A percentile compares a stretch with the other conserved stretches of the same genome.
Evolutionary conservation across 768 basidiomycete genomes (phyloP).

Genomic region (Amanita rubescens): DNA sequence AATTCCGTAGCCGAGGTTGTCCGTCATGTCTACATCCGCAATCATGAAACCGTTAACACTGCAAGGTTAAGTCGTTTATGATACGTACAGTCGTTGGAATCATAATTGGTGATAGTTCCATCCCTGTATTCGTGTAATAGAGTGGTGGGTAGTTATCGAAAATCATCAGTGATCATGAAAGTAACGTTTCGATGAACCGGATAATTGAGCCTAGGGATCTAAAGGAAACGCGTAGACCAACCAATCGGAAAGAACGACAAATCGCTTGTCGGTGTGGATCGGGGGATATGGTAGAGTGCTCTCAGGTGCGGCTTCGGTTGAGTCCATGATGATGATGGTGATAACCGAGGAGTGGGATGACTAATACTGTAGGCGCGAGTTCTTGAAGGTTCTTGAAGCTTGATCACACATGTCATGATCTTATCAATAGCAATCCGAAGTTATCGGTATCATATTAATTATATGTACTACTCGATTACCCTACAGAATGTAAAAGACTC

Average conservation of each 20-base stretch:
- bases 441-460: too few species aligned
- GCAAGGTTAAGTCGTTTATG: background rate
- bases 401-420: background rate
- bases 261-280: slow-evolving; percentile 70
- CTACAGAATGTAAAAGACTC: too few species aligned
- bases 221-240: slow-evolving; percentile 31
- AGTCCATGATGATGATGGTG: slow-evolving; percentile 2
- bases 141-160: background rate
- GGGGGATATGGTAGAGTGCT: slow-evolving; percentile 79
- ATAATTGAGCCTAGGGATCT: background rate
- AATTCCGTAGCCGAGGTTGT: slow-evolving; percentile 81
- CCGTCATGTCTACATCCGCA: slow-evolving; percentile 62
- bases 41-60: background rate
- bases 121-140: slow-evolving; percentile 45
- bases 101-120: slow-evolving; percentile 87
- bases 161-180: background rate
- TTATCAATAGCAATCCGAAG: too few species aligned
- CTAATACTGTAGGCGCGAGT: background rate
- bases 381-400: too few species aligned
- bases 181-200: slow-evolving; percentile 1
- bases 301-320: slow-evolving; percentile 33
- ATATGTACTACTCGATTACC: too few species aligned
- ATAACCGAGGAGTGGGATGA: background rate
- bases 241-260: slow-evolving; percentile 90
- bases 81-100: slow-evolving; percentile 84